Percentiles rank a stretch among this genome's conserved stretches.
These are phyloP conservation scores for Chaetomiaceae sp. DNA, from an alignment of 2,329 filamentous ascomycete species.

Conservation along the genomic window DNA sequence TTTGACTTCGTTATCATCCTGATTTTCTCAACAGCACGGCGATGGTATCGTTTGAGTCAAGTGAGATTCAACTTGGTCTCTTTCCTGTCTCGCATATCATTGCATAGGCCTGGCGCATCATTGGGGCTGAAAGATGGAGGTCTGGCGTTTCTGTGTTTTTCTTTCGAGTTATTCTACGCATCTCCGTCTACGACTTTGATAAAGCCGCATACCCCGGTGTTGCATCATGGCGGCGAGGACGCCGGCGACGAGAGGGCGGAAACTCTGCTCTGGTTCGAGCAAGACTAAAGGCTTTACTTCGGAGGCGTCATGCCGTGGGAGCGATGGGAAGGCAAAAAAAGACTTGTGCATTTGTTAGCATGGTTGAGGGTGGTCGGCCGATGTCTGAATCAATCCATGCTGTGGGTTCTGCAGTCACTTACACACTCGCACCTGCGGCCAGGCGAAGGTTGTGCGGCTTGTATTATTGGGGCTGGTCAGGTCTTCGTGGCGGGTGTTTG, in stretches of 20 bases:
- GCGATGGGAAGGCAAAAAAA: no score
- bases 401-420: no score
- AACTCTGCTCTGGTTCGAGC: no score
- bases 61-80: not conserved
- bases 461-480: no score
- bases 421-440: no score
- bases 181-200: not conserved
- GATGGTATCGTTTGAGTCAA: not conserved
- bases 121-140: constrained; percentile 8
- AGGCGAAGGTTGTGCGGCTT: no score
- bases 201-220: not conserved
- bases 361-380: no score
- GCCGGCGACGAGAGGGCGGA: not conserved
- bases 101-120: constrained; percentile 22
- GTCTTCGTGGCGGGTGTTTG: no score
- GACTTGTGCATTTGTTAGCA: no score
- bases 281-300: no score
- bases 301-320: no score
- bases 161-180: not conserved
- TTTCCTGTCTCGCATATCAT: constrained; percentile 1
- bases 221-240: not conserved
- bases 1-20: not conserved
- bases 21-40: not conserved
- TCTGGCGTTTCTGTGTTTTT: not conserved
- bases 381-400: no score